A percentile compares a stretch with the other conserved stretches of the same genome.
Evolutionary conservation across 176 grass and related monocot species (phyloP).

Genomic region (Carex myosuroides): DNA sequence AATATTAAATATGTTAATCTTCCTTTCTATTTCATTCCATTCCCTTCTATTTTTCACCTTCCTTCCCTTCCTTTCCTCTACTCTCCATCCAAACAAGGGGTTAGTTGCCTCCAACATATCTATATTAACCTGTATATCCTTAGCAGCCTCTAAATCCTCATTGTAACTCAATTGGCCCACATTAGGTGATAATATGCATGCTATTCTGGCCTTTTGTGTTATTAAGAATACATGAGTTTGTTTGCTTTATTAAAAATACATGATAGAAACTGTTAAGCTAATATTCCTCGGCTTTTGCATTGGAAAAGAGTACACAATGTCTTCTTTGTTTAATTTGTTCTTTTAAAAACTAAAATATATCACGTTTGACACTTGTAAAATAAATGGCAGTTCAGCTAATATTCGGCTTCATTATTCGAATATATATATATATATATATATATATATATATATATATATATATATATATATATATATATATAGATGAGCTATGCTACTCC

Average conservation of each 20-base stretch:
- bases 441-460: too few species aligned
- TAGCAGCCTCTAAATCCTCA: background rate
- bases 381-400: background rate
- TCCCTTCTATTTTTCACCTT: too few species aligned
- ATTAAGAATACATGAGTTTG: background rate
- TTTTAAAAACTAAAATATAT: background rate
- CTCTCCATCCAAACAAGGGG: too few species aligned
- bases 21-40: too few species aligned
- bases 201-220: background rate
- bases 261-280: background rate
- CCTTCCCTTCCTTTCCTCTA: too few species aligned
- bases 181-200: background rate
- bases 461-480: too few species aligned
- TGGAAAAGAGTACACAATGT: background rate
- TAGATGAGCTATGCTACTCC: too few species aligned
- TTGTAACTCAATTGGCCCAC: background rate
- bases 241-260: background rate
- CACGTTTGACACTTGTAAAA: background rate
- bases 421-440: too few species aligned
- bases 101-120: background rate
- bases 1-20: too few species aligned
- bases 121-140: background rate
- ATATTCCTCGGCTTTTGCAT: background rate
- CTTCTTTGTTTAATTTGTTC: background rate
- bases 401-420: too few species aligned